Evolutionary conservation across 305 asterid genomes (phyloP).

Genomic region (Fraxinus xanthoxyloides): DNA sequence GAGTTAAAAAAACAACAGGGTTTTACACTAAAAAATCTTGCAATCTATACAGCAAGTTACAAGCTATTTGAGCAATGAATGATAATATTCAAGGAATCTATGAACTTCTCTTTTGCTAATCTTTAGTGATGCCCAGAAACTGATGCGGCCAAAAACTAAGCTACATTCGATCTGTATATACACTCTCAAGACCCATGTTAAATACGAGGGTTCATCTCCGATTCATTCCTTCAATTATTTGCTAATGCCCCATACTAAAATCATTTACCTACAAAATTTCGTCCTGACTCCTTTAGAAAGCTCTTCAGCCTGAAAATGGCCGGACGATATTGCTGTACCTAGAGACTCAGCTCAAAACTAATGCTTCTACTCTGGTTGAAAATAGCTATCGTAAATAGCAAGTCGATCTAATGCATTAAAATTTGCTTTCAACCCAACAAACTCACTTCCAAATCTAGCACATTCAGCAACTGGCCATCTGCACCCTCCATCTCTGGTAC

Average conservation of each 20-base stretch:
- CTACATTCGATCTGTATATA: constrained; percentile 30
- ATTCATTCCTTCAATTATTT: constrained; percentile 8
- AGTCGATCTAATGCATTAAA: constrained; percentile 92
- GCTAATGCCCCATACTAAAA: constrained; percentile 16
- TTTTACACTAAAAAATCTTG: constrained; percentile 16
- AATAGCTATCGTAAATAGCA: constrained; percentile 78
- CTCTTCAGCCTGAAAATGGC: neutral
- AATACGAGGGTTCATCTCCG: constrained; percentile 21
- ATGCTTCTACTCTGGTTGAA: constrained; percentile 41
- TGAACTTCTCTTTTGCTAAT: constrained; percentile 13
- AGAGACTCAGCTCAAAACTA: constrained; percentile 10
- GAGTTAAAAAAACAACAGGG: neutral
- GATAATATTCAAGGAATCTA: constrained; percentile 15
- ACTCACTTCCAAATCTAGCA: constrained; percentile 81
- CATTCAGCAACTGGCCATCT: constrained; percentile 89
- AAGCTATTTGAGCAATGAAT: constrained; percentile 26
- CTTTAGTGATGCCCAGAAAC: constrained; percentile 20
- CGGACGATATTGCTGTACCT: neutral
- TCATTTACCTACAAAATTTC: constrained; percentile 27
- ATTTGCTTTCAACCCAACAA: constrained; percentile 84
- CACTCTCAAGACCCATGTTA: constrained; percentile 31
- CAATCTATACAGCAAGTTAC: constrained; percentile 27
- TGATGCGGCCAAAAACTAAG: constrained; percentile 23
- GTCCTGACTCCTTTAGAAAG: neutral
- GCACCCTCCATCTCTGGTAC: constrained; percentile 80